phyloP scores from a whole-genome alignment of 805 yeast genomes.

The Wickerhamiella dianesei region DNA sequence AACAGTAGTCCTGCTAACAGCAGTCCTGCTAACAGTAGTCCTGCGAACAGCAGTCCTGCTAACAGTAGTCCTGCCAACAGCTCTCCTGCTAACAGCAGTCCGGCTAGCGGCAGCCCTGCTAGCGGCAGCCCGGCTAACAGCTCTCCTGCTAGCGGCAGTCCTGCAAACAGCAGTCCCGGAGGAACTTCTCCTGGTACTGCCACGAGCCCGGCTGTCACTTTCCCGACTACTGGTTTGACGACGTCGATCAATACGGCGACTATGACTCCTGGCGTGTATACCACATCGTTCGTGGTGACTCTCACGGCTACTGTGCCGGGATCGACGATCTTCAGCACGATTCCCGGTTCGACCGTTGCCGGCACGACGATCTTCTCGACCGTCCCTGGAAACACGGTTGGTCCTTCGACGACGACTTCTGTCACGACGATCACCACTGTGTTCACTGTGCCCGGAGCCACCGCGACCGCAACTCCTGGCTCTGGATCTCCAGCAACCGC shows the following conservation, averaged over 20 bases:
- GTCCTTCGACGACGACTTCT: neutral
- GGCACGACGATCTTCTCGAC: constrained; percentile 3
- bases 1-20: no score
- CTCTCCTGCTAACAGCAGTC: neutral
- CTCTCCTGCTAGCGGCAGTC: neutral
- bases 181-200: neutral
- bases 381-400: neutral
- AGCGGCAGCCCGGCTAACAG: no score
- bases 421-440: neutral
- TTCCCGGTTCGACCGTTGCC: constrained; percentile 11
- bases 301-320: constrained; percentile 2
- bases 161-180: neutral
- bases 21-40: no score
- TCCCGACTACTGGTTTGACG: constrained; percentile 1
- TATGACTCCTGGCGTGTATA: constrained; percentile 4
- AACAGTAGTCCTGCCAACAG: neutral
- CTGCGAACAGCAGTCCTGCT: neutral
- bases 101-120: no score
- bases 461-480: neutral
- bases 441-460: neutral
- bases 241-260: constrained; percentile 5
- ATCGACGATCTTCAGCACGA: constrained; percentile 6
- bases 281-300: constrained; percentile 2
- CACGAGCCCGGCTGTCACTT: neutral
- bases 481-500: neutral